Percentiles rank a stretch among this genome's conserved stretches.
Conservation (phyloP, 2,329 filamentous ascomycete species). For the Fusarium annulatum region DNA sequence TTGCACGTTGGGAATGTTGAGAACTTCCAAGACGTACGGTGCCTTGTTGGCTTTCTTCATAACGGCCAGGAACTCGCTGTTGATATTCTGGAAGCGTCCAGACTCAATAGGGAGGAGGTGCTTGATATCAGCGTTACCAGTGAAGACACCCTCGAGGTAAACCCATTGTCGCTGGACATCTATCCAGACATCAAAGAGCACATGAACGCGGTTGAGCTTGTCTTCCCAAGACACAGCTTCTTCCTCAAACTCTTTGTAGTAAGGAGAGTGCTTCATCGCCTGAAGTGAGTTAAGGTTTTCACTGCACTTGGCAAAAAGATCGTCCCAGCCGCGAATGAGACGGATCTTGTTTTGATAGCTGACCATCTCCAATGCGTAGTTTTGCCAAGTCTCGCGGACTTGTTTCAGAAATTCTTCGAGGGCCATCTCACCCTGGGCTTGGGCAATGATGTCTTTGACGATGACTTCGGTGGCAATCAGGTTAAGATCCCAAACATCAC, state of each 20-base stretch:
- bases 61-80: conserved; percentile 97
- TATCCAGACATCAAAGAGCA: conserved; percentile 99
- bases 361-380: conserved; percentile 92
- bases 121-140: conserved; percentile 98
- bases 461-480: conserved; percentile 86
- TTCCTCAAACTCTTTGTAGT: conserved; percentile 99
- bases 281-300: conserved; percentile 98
- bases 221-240: conserved; percentile 98
- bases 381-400: conserved; percentile 96
- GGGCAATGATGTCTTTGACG: conserved; percentile 91
- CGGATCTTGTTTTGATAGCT: conserved; percentile 98
- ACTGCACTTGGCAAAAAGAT: conserved; percentile 97
- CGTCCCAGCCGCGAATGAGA: conserved; percentile 97
- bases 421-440: conserved; percentile 98
- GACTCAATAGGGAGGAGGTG: conserved; percentile 96
- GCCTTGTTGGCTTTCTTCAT: conserved; percentile 99
- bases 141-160: conserved; percentile 98
- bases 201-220: conserved; percentile 95
- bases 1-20: conserved; percentile 95
- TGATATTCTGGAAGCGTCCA: conserved; percentile 98
- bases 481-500: conserved; percentile 98
- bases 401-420: conserved; percentile 97
- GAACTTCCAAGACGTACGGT: conserved; percentile 92
- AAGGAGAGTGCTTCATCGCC: conserved; percentile 98
- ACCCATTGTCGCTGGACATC: conserved; percentile 99